Conservation (phyloP, 345 rosid genomes). For the Euphorbia tirucalli region DNA sequence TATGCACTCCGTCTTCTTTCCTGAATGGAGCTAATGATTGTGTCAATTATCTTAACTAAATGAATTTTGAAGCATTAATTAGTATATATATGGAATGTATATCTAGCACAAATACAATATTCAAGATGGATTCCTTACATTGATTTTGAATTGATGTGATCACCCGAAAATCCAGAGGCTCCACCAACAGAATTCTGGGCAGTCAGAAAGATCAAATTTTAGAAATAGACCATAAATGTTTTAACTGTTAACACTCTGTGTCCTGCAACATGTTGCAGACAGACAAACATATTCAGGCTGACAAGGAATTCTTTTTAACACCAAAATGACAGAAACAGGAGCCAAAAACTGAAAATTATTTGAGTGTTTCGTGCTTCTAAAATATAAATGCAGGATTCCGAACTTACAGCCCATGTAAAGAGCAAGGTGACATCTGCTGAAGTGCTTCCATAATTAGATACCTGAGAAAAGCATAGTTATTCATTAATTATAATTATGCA, state of each 20-base stretch:
- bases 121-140: slow-evolving; percentile 38
- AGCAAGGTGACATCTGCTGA: slow-evolving; percentile 73
- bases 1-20: slow-evolving; percentile 66
- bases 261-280: background rate
- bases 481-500: slow-evolving; percentile 17
- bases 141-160: slow-evolving; percentile 64
- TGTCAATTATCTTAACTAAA: background rate
- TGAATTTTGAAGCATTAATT: no score
- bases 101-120: no score
- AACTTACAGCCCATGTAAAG: slow-evolving; percentile 92
- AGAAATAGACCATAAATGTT: background rate
- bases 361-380: no score
- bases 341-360: no score
- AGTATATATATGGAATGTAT: no score
- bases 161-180: slow-evolving; percentile 75
- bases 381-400: background rate
- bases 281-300: no score
- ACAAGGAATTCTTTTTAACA: no score
- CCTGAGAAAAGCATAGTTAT: slow-evolving; percentile 38
- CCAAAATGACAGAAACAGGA: background rate
- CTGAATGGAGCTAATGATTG: slow-evolving; percentile 35
- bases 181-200: slow-evolving; percentile 95
- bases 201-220: background rate
- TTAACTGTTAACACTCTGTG: background rate
- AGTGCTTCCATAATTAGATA: slow-evolving; percentile 65